phyloP scores from a whole-genome alignment of 106 monocot genomes.

The Dendrobium huoshanense region DNA sequence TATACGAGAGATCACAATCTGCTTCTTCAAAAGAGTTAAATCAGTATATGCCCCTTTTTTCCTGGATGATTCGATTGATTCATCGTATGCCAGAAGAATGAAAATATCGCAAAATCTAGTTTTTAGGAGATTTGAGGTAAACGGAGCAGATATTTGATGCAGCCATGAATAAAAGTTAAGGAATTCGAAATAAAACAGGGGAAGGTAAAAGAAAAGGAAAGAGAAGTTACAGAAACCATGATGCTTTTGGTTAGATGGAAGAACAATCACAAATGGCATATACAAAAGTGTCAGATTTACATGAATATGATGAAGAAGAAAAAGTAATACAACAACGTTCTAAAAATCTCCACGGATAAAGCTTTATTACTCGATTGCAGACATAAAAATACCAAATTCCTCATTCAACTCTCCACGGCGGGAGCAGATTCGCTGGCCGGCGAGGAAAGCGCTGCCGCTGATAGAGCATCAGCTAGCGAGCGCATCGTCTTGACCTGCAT shows the following conservation, averaged over 20 bases:
- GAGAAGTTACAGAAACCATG: neutral
- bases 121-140: no score
- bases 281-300: constrained; percentile 9
- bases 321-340: neutral
- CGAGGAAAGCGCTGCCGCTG: constrained; percentile 13
- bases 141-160: no score
- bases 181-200: no score
- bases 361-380: neutral
- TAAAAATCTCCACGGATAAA: neutral
- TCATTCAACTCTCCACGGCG: neutral
- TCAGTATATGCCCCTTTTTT: no score
- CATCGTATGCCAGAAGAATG: no score
- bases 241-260: constrained; percentile 1
- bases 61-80: no score
- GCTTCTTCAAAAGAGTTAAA: neutral
- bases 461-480: constrained; percentile 55
- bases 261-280: constrained; percentile 10
- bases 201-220: neutral
- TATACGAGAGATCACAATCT: neutral
- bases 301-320: constrained; percentile 1
- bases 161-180: no score
- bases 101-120: no score
- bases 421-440: neutral
- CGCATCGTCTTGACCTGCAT: constrained; percentile 86
- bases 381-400: neutral